Evolutionary conservation across 768 basidiomycete genomes (phyloP).

Genomic region (Rhodotorula kratochvilovae): DNA sequence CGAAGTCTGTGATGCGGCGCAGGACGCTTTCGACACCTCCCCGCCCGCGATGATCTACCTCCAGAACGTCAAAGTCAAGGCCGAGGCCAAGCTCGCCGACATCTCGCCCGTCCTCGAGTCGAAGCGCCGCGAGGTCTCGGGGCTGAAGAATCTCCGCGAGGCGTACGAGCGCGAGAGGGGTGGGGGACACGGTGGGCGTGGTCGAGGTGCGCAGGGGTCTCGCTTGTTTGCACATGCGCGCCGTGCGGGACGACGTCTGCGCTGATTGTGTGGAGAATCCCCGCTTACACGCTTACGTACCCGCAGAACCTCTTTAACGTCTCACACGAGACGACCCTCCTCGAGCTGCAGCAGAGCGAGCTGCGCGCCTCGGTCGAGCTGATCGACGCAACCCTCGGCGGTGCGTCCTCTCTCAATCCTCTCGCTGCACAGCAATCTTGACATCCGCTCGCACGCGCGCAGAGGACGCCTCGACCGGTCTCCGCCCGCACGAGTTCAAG

Average conservation of each 20-base stretch:
- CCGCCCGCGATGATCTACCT: slow-evolving; percentile 16
- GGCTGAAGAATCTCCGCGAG: slow-evolving; percentile 14
- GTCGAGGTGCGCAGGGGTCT: slow-evolving; percentile 20
- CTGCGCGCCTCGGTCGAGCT: slow-evolving; percentile 10
- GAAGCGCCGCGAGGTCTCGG: slow-evolving; percentile 14
- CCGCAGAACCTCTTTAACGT: slow-evolving; percentile 31
- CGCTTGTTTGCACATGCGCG: too few species aligned
- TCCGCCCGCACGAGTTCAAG: slow-evolving; percentile 33
- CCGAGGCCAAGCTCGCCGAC: not conserved
- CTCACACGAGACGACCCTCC: slow-evolving; percentile 10
- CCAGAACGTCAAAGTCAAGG: slow-evolving; percentile 31
- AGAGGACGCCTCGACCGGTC: slow-evolving; percentile 5
- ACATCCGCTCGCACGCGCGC: not conserved
- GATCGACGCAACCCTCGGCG: slow-evolving; percentile 28
- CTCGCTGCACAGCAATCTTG: not conserved
- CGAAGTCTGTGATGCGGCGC: too few species aligned
- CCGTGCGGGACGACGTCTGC: too few species aligned
- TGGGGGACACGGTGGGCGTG: slow-evolving; percentile 28
- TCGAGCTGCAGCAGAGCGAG: slow-evolving; percentile 12
- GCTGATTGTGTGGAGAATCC: too few species aligned
- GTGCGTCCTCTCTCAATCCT: not conserved
- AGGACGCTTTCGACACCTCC: slow-evolving; percentile 28
- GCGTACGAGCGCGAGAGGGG: slow-evolving; percentile 18
- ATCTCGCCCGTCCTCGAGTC: slow-evolving; percentile 22
- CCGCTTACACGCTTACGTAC: not conserved